phyloP scores from a whole-genome alignment of 1,284 basidiomycete genomes.

The Ceratobasidium sp. region DNA sequence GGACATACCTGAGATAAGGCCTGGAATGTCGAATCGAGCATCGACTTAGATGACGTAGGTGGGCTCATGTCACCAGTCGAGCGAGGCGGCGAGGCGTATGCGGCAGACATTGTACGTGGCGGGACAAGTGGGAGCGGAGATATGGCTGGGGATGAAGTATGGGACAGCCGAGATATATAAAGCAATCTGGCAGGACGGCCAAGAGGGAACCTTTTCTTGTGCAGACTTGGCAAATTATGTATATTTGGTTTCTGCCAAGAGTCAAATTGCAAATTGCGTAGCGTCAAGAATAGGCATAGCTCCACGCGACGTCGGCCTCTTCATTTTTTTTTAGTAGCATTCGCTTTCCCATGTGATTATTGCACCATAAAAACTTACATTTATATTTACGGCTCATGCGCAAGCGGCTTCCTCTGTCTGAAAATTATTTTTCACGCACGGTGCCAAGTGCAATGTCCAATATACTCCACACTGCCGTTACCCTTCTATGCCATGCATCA shows the following conservation, averaged over 20 bases:
- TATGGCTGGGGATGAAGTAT: neutral
- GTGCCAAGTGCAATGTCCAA: neutral
- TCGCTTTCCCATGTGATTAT: neutral
- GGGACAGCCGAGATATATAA: neutral
- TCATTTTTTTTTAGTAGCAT: neutral
- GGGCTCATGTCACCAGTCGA: constrained; percentile 41
- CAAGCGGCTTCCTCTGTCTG: neutral
- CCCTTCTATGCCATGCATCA: neutral
- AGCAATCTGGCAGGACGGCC: neutral
- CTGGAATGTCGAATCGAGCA: constrained; percentile 37
- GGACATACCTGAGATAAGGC: constrained; percentile 35
- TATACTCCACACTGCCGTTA: neutral
- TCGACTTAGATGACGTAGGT: constrained; percentile 48
- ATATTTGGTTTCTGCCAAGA: neutral
- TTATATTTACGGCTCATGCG: neutral
- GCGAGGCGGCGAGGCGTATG: constrained; percentile 44
- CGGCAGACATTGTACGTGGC: neutral
- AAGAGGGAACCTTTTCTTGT: constrained; percentile 5
- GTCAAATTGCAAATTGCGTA: neutral
- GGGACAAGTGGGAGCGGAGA: neutral
- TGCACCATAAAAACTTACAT: neutral
- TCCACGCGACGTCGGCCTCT: neutral
- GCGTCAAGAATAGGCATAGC: neutral
- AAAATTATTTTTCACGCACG: neutral
- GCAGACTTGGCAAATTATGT: neutral